Percentiles rank a stretch among this genome's conserved stretches.
Conservation (phyloP, 2,329 filamentous ascomycete genomes). For the Sclerotinia minor region DNA sequence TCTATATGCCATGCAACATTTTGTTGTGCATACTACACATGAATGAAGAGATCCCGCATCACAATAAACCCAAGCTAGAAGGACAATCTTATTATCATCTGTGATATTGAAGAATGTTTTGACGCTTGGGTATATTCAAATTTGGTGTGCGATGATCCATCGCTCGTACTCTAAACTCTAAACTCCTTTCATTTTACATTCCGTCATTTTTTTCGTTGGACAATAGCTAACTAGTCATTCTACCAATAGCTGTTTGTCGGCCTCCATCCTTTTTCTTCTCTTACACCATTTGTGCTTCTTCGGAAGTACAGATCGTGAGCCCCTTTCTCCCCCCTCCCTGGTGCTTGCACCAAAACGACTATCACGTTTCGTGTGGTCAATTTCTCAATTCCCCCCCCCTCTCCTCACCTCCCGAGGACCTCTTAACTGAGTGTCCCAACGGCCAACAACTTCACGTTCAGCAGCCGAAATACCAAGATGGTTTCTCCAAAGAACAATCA, state of each 20-base stretch:
- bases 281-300: background rate
- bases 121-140: no score
- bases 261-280: background rate
- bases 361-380: background rate
- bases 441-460: background rate
- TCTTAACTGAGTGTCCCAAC: background rate
- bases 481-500: background rate
- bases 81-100: no score
- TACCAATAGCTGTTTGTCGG: background rate
- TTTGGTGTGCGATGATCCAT: no score
- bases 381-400: background rate
- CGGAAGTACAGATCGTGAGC: background rate
- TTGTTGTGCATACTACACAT: no score
- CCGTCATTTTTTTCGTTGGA: no score
- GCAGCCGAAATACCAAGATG: background rate
- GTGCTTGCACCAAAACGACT: background rate
- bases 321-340: background rate
- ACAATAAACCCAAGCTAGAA: no score
- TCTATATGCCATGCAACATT: no score
- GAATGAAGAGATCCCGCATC: no score
- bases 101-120: no score
- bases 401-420: background rate
- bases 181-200: no score
- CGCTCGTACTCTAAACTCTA: no score
- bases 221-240: background rate